phyloP scores from a whole-genome alignment of 495 filamentous ascomycete genomes.

The Durotheca rogersii region DNA sequence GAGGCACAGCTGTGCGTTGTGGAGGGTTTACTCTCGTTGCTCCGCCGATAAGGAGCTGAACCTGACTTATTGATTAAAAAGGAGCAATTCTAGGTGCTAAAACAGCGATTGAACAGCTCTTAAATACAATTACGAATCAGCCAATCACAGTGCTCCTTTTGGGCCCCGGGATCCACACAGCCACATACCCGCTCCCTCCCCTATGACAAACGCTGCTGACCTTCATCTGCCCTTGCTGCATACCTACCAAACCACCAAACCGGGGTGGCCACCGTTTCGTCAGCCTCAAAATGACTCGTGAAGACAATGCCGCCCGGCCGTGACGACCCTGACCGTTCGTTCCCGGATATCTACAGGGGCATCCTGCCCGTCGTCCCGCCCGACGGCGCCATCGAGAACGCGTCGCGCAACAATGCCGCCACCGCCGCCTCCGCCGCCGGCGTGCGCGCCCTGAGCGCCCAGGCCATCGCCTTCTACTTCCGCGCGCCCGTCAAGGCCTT shows the following conservation, averaged over 20 bases:
- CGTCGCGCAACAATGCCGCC: constrained; percentile 67
- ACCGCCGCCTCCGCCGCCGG: constrained; percentile 74
- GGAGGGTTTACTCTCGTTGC: too few relatives aligned
- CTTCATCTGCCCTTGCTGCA: too few relatives aligned
- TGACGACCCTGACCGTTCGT: constrained; percentile 29
- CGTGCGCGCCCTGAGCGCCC: constrained; percentile 75
- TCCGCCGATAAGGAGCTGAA: too few relatives aligned
- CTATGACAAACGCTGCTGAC: too few relatives aligned
- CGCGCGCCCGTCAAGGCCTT: constrained; percentile 86
- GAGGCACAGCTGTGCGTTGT: too few relatives aligned
- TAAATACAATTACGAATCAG: too few relatives aligned
- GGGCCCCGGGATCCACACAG: too few relatives aligned
- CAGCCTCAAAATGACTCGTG: constrained; percentile 32
- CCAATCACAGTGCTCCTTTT: too few relatives aligned
- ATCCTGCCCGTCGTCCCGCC: constrained; percentile 44
- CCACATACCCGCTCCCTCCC: too few relatives aligned
- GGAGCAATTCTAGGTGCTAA: too few relatives aligned
- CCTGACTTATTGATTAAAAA: too few relatives aligned
- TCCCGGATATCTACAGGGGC: constrained; percentile 31
- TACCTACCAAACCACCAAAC: constrained; percentile 12
- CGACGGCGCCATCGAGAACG: constrained; percentile 38
- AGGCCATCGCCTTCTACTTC: constrained; percentile 84
- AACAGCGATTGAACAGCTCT: too few relatives aligned
- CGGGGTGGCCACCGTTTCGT: not conserved
- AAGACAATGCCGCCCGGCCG: constrained; percentile 35